Base-by-base conservation (phyloP, 345 rosid genomes). In the Populus euphratica region DNA sequence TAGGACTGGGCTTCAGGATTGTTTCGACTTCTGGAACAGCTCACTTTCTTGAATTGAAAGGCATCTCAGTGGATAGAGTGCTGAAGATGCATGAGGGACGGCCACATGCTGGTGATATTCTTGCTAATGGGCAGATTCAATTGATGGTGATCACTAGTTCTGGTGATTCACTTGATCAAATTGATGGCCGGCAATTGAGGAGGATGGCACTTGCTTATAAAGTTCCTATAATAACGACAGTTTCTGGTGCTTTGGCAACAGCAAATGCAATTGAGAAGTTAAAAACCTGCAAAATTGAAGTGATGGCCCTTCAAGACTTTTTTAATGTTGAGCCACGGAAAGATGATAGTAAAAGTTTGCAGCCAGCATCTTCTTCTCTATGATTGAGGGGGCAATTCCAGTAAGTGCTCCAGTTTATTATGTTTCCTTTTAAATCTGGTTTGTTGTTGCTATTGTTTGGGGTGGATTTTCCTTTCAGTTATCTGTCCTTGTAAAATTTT, bases 91-190 rank as follows among this genome's bases (percentile, higher is more conserved):
- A 96, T 9, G 97, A 93, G 81, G 99, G 98, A 47, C 81, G 97
- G 44, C 99, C 97, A 54, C 93, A 96, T 86, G 97, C 97, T 65
- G 99, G 95, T 73, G 99, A 96, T 84, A n/a, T n/a, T n/a, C 85
- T 96, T 73, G 93, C 98, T 38, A 96, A 92, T 63, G 97, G 98
- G 65, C 92, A 91, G 67, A 89, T 96, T 77, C 97, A 96, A 76
- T 77, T 96, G 89, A 89, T 93, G 97, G 90, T 93, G 78, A 92
- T 93, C 81, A 93, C 98, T 0, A 93, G 97, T 81, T 93, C 99
- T 1, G 94, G 93, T 4, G 99, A 96, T 83, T 69, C 90, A 31
- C 86, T 86, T 74, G 99, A 96, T 85, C 97, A 90, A 86, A 92
- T 88, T 38, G 97, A 96, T 72, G 98, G 99, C 31, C 83, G 89